phyloP scores from a whole-genome alignment of 352 stramenopile species.

The Phytophthora chlamydospora region DNA sequence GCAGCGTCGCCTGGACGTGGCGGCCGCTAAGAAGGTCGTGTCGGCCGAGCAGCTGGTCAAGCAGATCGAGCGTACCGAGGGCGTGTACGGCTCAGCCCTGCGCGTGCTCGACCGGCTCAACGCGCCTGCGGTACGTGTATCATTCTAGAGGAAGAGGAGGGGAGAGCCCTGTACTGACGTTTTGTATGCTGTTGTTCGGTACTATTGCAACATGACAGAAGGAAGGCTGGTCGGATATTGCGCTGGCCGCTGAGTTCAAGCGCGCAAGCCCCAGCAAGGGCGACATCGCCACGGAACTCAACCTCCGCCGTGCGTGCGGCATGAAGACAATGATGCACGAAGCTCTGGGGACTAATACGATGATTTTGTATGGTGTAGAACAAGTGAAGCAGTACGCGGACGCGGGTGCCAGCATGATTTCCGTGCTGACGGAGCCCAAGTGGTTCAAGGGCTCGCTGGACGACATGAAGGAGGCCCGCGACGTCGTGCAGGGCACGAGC shows the following conservation, averaged over 20 bases:
- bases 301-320: slow-evolving; percentile 56
- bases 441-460: slow-evolving; percentile 97
- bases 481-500: slow-evolving; percentile 50
- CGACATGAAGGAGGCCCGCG: slow-evolving; percentile 69
- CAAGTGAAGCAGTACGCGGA: slow-evolving; percentile 92
- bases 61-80: slow-evolving; percentile 86
- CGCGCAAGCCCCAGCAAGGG: slow-evolving; percentile 97
- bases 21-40: slow-evolving; percentile 52
- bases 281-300: slow-evolving; percentile 89
- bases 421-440: slow-evolving; percentile 96
- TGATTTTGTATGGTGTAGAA: slow-evolving; percentile 43
- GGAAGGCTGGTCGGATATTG: slow-evolving; percentile 76
- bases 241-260: slow-evolving; percentile 99
- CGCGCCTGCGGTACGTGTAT: slow-evolving; percentile 64
- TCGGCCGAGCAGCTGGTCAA: slow-evolving; percentile 57
- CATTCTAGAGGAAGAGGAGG: not conserved
- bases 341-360: slow-evolving; percentile 17
- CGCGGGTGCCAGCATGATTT: slow-evolving; percentile 96
- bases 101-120: slow-evolving; percentile 87
- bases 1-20: slow-evolving; percentile 74
- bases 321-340: not conserved
- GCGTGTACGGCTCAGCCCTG: slow-evolving; percentile 80
- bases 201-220: slow-evolving; percentile 37
- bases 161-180: not conserved
- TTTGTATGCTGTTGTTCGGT: slow-evolving; percentile 12